Conservation (phyloP, 2,329 filamentous ascomycete genomes). For the Erysiphe pulchra region DNA sequence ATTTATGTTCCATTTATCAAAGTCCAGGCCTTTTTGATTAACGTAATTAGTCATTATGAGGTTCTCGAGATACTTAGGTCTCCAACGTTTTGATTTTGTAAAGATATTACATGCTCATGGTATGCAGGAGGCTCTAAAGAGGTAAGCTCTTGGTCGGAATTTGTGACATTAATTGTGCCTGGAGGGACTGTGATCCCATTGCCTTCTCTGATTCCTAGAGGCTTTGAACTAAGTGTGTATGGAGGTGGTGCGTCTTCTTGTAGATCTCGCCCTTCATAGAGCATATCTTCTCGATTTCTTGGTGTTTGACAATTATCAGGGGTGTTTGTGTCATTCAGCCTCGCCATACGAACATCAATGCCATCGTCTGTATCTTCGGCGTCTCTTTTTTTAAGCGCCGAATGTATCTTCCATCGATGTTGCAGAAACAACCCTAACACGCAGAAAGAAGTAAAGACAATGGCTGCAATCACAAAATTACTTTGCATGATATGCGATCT, state of each 20-base stretch:
- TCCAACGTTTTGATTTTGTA: conserved; percentile 1
- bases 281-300: conserved; percentile 16
- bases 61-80: background rate
- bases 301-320: background rate
- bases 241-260: conserved; percentile 38
- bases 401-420: conserved; percentile 13
- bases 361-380: conserved; percentile 3
- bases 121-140: conserved; percentile 5
- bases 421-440: conserved; percentile 20
- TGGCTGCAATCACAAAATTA: conserved; percentile 22
- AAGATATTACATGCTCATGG: conserved; percentile 2
- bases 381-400: conserved; percentile 10
- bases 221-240: conserved; percentile 18
- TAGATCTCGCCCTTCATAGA: conserved; percentile 27
- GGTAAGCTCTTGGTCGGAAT: background rate
- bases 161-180: background rate
- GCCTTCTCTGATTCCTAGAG: conserved; percentile 8
- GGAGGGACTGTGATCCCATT: background rate
- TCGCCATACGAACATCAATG: background rate
- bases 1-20: background rate
- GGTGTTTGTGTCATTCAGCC: background rate
- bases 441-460: conserved; percentile 18
- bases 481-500: conserved; percentile 28
- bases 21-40: background rate
- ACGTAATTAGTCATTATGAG: background rate